Percentiles rank a stretch among this genome's conserved stretches.
These are phyloP conservation scores for Onygena corvina DNA, from an alignment of 2,329 filamentous ascomycete genomes.

Conservation along the genomic window DNA sequence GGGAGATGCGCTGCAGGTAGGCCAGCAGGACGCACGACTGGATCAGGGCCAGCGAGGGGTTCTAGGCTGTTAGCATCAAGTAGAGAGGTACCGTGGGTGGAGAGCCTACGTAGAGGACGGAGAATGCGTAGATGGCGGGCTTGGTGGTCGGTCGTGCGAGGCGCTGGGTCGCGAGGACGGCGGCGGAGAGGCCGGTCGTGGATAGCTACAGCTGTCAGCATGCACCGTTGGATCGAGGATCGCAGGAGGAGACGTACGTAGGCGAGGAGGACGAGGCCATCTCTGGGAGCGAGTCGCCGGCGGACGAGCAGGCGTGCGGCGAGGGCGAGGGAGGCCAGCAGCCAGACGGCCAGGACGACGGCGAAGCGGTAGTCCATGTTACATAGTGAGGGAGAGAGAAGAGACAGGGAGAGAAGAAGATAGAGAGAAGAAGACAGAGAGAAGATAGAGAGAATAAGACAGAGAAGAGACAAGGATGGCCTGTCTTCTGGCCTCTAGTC, in stretches of 20 bases:
- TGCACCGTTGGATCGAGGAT: no score
- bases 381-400: neutral
- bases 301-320: no score
- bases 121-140: constrained; percentile 38
- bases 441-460: neutral
- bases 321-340: neutral
- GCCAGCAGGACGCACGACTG: constrained; percentile 91
- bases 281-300: constrained; percentile 20
- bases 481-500: no score
- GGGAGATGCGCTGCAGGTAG: constrained; percentile 71
- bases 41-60: constrained; percentile 77
- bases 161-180: neutral
- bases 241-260: no score
- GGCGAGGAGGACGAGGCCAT: no score
- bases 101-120: constrained; percentile 14
- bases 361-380: no score
- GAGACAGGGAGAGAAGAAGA: neutral
- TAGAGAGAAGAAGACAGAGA: neutral
- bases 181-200: no score
- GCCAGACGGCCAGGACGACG: neutral
- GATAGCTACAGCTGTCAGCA: no score
- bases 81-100: neutral
- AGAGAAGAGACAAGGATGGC: no score
- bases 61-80: constrained; percentile 37
- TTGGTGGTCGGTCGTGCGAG: constrained; percentile 14